These are phyloP conservation scores for Rubia yunnanensis DNA, from an alignment of 257 asterid genomes.

Conservation along the genomic window DNA sequence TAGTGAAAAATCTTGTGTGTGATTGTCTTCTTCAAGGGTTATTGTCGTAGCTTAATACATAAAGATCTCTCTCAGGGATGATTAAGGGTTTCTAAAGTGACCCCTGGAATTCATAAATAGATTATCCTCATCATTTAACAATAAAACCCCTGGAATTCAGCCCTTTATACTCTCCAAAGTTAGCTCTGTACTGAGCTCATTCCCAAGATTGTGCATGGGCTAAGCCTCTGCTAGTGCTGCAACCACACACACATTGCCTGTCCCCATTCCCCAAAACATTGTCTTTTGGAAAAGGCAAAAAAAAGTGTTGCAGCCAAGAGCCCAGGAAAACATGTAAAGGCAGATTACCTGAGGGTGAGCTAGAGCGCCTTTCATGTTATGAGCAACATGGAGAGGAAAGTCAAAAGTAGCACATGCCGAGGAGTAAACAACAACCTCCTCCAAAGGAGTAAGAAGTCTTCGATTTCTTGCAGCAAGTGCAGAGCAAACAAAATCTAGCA, in stretches of 20 bases:
- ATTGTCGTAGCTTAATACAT: not conserved
- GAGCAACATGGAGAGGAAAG: slow-evolving; percentile 53
- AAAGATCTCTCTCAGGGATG: not conserved
- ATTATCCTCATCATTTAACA: not conserved
- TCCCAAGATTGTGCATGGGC: not conserved
- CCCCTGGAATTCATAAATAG: not conserved
- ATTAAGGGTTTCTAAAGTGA: not conserved
- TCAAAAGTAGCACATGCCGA: slow-evolving; percentile 79
- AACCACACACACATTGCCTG: not conserved
- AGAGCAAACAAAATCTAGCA: slow-evolving; percentile 79
- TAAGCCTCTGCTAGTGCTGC: not conserved
- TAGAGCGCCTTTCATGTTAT: slow-evolving; percentile 52
- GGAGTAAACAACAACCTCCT: slow-evolving; percentile 75
- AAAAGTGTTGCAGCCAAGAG: not conserved
- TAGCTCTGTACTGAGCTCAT: not conserved
- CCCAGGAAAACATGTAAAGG: not conserved
- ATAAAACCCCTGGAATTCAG: not conserved
- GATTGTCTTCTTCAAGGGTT: not conserved
- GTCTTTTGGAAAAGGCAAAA: not conserved
- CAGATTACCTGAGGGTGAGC: slow-evolving; percentile 86
- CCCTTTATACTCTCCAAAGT: not conserved
- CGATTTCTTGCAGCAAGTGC: slow-evolving; percentile 63
- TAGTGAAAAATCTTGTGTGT: not conserved
- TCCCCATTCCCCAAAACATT: not conserved
- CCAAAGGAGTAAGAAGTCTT: slow-evolving; percentile 47